phyloP scores from a whole-genome alignment of 2,329 filamentous ascomycete species.

The Fusarium euwallaceae region DNA sequence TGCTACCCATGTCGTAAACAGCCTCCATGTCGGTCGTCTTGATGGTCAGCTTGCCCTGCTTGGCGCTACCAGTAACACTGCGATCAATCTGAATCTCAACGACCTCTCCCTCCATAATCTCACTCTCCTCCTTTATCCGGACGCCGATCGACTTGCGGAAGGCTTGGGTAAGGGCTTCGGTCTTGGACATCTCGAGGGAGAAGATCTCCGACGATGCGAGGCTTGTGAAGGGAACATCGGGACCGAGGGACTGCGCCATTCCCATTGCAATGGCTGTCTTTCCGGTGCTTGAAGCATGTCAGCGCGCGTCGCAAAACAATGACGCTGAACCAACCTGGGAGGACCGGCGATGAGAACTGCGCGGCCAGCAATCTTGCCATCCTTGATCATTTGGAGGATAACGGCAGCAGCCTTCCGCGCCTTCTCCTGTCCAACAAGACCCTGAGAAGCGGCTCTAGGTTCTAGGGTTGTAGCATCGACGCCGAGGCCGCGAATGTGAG shows the following conservation, averaged over 20 bases:
- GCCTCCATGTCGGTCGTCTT: constrained; percentile 99
- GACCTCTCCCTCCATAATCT: constrained; percentile 99
- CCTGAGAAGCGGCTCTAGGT: constrained; percentile 86
- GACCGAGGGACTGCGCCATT: constrained; percentile 94
- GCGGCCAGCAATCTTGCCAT: constrained; percentile 96
- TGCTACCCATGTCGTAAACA: constrained; percentile 98
- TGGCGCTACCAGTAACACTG: constrained; percentile 95
- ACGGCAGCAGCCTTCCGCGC: constrained; percentile 96
- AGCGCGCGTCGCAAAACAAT: constrained; percentile 23
- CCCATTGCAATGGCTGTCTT: constrained; percentile 99
- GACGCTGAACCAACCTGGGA: constrained; percentile 70
- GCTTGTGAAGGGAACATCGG: constrained; percentile 96
- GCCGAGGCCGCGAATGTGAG: constrained; percentile 95
- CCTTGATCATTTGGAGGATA: constrained; percentile 98
- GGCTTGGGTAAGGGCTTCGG: constrained; percentile 97
- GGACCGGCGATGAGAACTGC: constrained; percentile 96
- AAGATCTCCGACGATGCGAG: constrained; percentile 97
- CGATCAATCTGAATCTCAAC: constrained; percentile 99
- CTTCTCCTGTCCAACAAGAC: constrained; percentile 95
- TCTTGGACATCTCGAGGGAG: constrained; percentile 99
- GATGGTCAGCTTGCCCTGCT: constrained; percentile 98
- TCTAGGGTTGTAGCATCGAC: constrained; percentile 93
- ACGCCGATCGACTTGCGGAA: constrained; percentile 99
- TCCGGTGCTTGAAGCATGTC: constrained; percentile 75
- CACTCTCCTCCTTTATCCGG: constrained; percentile 97